Evolutionary conservation across 2,329 filamentous ascomycete genomes (phyloP), one percentile per base, ranked within the genome.

Genomic region (Calycina herbarum): DNA sequence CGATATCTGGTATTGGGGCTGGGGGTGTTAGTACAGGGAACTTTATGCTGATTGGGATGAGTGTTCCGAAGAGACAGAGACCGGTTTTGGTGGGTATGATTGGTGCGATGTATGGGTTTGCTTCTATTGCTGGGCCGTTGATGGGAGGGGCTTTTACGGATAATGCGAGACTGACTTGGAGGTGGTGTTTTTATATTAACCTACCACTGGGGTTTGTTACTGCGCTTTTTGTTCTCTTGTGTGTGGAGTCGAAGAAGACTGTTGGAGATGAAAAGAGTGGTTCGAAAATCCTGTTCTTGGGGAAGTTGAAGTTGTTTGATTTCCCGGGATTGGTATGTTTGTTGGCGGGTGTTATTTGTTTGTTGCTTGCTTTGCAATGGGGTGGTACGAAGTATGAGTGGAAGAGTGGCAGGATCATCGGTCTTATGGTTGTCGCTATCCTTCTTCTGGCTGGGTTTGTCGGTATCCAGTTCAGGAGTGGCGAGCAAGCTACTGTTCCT

Each of bases 311-410:
- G 31, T 27, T 4, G 48, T 78, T 83, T 73, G 82, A 83, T 64
- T 74, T 78, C 3, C 35, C 79, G 6, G 81, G 81, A 1, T 76
- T 77, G 15, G 66, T 76, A 15, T 65, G 82, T 33, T 73, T 83
- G 57, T 78, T 83, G 77, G 74, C 75, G 71, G 69, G 74, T 72
- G 71, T 66, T 27, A n/a, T 63, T 7, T 69, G 73, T 69, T 75
- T 79, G 66, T 74, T 82, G 54, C 74, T 82, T 5, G 80, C 79
- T 38, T 72, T 82, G 1, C 78, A 82, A 71, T 82, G 78, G 70
- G 81, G 79, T 62, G 81, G 81, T 13, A 70, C 74, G 13, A 75
- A 75, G 0, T 62, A 62, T 27, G 15, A 10, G 6, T 67, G 65
- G 66, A 24, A 15, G 13, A 38, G 17, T 54, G 48, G 24, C 1